Conservation (phyloP, 257 asterid genomes). For the Solanum rostratum region DNA sequence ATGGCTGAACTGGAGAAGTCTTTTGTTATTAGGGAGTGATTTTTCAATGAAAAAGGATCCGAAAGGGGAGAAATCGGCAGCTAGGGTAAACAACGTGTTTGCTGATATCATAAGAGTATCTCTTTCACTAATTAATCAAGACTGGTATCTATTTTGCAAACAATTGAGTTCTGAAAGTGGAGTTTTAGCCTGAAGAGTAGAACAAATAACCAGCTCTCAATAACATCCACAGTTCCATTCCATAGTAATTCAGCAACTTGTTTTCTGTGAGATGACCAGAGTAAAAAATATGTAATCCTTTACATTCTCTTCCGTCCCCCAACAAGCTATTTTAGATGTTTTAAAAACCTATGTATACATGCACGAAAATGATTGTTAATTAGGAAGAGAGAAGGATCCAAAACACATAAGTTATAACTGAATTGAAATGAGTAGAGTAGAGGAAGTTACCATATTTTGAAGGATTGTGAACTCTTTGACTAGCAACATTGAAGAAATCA, state of each 20-base stretch:
- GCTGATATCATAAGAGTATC: no score
- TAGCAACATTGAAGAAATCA: background rate
- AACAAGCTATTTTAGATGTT: constrained; percentile 46
- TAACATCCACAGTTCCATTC: constrained; percentile 5
- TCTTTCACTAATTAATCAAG: no score
- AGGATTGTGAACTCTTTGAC: background rate
- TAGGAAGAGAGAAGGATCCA: no score
- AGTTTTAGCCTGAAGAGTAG: no score
- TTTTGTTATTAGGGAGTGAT: no score
- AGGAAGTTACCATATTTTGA: background rate
- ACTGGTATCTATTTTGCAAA: no score
- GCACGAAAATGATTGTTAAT: no score
- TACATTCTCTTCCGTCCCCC: constrained; percentile 36
- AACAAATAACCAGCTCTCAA: background rate
- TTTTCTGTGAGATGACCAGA: constrained; percentile 30
- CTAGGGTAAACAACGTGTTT: no score
- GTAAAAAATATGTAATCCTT: constrained; percentile 29
- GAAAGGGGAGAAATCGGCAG: no score
- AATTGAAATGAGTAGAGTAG: background rate
- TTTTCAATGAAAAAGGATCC: no score
- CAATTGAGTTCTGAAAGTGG: no score
- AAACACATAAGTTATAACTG: background rate
- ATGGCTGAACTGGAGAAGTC: no score
- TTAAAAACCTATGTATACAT: constrained; percentile 20
- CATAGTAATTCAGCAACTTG: constrained; percentile 38